phyloP scores from a whole-genome alignment of 225 moss, liverwort and hornwort genomes.

The Polytrichum commune region DNA sequence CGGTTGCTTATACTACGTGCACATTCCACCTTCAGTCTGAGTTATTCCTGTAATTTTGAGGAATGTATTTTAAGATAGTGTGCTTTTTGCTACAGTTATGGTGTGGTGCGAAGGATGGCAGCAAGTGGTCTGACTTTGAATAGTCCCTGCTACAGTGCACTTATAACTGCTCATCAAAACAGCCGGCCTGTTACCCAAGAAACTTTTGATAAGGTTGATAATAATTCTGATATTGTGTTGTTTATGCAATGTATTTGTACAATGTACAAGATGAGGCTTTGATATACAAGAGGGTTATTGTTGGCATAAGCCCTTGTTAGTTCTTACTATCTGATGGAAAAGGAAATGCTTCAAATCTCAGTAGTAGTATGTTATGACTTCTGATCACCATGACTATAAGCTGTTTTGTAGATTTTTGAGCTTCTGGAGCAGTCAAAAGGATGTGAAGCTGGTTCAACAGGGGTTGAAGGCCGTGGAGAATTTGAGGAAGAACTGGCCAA shows the following conservation, averaged over 20 bases:
- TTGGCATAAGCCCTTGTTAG: too few relatives aligned
- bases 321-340: too few relatives aligned
- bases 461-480: constrained; percentile 46
- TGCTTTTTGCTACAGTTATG: constrained; percentile 45
- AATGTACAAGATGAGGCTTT: too few relatives aligned
- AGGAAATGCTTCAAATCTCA: too few relatives aligned
- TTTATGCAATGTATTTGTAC: too few relatives aligned
- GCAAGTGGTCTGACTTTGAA: constrained; percentile 69
- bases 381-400: background rate
- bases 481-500: constrained; percentile 61
- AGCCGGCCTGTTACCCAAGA: constrained; percentile 39
- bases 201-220: constrained; percentile 57
- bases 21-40: too few relatives aligned
- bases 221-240: background rate
- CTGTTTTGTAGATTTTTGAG: constrained; percentile 66
- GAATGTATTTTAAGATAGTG: background rate
- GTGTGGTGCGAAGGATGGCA: constrained; percentile 76
- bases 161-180: constrained; percentile 67
- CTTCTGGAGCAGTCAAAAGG: constrained; percentile 76
- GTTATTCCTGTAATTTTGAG: too few relatives aligned
- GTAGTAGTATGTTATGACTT: too few relatives aligned
- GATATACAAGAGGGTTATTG: too few relatives aligned
- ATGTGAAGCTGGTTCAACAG: constrained; percentile 49
- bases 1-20: too few relatives aligned
- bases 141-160: constrained; percentile 62